Base-by-base conservation (phyloP, 2,329 filamentous ascomycete genomes). In the Lojkania enalia region DNA sequence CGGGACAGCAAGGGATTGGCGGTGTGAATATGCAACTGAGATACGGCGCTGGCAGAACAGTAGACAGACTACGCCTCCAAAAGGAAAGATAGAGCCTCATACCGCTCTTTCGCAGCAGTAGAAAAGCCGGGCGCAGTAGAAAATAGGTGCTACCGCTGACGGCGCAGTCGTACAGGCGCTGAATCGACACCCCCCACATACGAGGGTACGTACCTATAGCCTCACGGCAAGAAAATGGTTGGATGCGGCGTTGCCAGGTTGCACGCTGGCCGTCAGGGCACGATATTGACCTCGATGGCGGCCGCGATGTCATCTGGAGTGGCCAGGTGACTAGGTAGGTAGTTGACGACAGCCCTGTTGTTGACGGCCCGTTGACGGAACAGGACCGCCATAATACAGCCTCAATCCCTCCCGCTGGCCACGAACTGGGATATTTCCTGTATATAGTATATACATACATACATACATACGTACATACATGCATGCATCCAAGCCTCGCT, bases 51-150 rank as follows among this genome's bases (percentile, higher is more conserved):
- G 46, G 46, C 46, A 44, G 31, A 27, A 23, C 18, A 20, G 33
- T 20, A 29, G 18, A 30, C 40, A 50, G 52, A 60, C 56, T 61
- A 64, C 52, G 44, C 45, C 62, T 58, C 37, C 52, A 60, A 61
- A 38, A 58, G 61, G 61, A 49, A 63, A 57, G 47, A 31, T 31
- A 47, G 40, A 35, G 49, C 42, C 47, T 52, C 52, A 54, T 68
- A 68, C 65, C 65, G 65, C 65, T 62, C 57, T 63, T 68, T 67
- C 49, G 40, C 36, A 20, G 33, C 46, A 44, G 55, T 54, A 21
- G 56, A 53, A 53, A 51, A 41, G 51, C 58, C 46, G 55, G 43
- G 39, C 4, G 35, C n/a, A 2, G 19, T 46, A 46, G 33, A 42
- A 33, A 44, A 52, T 37, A 46, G 37, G 29, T 29, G 11, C 30